phyloP scores from a whole-genome alignment of 2,329 filamentous ascomycete species.

The Aspergillus puulaauensis region DNA sequence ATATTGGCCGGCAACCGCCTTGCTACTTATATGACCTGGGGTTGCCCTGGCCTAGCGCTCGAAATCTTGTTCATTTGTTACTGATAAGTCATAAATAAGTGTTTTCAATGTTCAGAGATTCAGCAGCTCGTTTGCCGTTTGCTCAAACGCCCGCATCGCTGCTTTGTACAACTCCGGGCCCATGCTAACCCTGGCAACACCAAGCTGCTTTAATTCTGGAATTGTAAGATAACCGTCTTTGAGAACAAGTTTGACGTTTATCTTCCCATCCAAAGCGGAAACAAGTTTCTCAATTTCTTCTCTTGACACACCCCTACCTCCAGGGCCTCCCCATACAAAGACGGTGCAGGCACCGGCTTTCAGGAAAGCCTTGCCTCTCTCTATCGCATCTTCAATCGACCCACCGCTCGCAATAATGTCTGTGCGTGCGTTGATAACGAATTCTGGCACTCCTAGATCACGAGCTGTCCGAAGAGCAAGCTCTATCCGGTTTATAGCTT shows the following conservation, averaged over 20 bases:
- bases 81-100: neutral
- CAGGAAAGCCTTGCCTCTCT: conserved; percentile 57
- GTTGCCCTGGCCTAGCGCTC: neutral
- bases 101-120: neutral
- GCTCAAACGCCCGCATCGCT: conserved; percentile 36
- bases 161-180: conserved; percentile 49
- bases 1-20: neutral
- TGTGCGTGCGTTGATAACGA: conserved; percentile 59
- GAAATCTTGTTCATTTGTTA: neutral
- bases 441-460: conserved; percentile 53
- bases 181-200: conserved; percentile 57
- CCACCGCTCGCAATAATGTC: conserved; percentile 46
- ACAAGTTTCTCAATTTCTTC: conserved; percentile 51
- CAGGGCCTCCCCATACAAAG: conserved; percentile 59
- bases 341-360: conserved; percentile 59
- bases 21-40: neutral
- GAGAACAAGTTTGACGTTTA: conserved; percentile 50
- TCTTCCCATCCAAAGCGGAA: conserved; percentile 48
- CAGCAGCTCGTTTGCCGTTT: conserved; percentile 30
- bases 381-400: conserved; percentile 50
- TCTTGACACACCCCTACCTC: conserved; percentile 42
- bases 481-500: conserved; percentile 51
- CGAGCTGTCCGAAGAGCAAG: conserved; percentile 30
- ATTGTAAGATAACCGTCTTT: conserved; percentile 43
- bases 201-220: conserved; percentile 47